Percentiles rank a stretch among this genome's conserved stretches.
Conservation (phyloP, 352 stramenopile species). For the Phytophthora pluvialis region DNA sequence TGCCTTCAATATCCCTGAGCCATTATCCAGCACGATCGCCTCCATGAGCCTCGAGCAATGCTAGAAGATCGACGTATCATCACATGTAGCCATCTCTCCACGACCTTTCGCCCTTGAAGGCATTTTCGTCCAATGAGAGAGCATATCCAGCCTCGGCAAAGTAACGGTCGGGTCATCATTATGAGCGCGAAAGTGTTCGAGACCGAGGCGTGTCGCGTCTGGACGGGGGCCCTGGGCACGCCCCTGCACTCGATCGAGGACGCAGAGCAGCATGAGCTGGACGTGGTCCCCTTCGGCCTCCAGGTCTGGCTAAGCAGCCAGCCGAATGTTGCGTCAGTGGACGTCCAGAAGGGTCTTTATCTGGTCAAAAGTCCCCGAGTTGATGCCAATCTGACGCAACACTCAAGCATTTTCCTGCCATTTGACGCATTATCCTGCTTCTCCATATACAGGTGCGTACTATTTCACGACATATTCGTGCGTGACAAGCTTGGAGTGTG, state of each 20-base stretch:
- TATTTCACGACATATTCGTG: conserved; percentile 2
- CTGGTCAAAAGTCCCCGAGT: conserved; percentile 14
- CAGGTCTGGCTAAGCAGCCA: conserved; percentile 32
- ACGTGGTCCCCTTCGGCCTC: conserved; percentile 31
- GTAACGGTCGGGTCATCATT: conserved; percentile 9
- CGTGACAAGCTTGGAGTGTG: neutral
- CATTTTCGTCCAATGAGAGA: conserved; percentile 32
- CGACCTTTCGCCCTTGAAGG: conserved; percentile 38
- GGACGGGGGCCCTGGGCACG: conserved; percentile 40
- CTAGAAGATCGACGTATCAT: conserved; percentile 27
- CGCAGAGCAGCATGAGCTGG: conserved; percentile 36
- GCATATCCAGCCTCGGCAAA: neutral
- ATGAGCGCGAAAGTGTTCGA: conserved; percentile 35
- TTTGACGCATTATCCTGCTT: conserved; percentile 39
- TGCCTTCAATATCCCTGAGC: conserved; percentile 81
- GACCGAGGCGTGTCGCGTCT: conserved; percentile 49
- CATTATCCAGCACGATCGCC: conserved; percentile 89
- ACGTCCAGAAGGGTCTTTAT: conserved; percentile 33
- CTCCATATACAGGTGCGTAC: conserved; percentile 55
- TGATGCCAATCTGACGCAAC: neutral
- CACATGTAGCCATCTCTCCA: conserved; percentile 31
- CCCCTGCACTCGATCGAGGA: conserved; percentile 40
- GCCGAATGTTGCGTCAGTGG: neutral
- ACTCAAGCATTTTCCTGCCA: conserved; percentile 40
- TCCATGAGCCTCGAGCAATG: conserved; percentile 41